A percentile compares a stretch with the other conserved stretches of the same genome.
Evolutionary conservation across 495 filamentous ascomycete species (phyloP).

Genomic region (Penicillium bovifimosum): DNA sequence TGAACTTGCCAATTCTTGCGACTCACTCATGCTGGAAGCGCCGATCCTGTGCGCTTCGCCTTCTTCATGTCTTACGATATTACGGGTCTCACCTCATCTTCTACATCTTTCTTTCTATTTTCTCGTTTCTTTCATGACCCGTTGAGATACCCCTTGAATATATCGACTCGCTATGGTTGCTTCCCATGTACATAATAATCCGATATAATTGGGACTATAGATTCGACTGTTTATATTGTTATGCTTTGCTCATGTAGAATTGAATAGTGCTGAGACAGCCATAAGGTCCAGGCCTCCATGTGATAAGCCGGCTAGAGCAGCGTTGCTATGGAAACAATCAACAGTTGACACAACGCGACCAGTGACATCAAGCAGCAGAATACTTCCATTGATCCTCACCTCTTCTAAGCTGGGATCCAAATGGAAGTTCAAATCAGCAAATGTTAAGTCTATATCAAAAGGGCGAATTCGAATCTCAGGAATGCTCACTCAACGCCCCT

Average conservation of each 20-base stretch:
- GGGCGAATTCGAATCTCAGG: neutral
- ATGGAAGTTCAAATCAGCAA: neutral
- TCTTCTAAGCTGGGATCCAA: neutral
- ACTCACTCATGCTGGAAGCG: neutral
- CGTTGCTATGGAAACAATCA: constrained; percentile 25
- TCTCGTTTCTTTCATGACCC: constrained; percentile 18
- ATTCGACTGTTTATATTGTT: constrained; percentile 17
- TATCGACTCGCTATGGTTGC: constrained; percentile 31
- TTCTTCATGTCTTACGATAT: constrained; percentile 23
- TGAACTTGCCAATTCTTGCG: no score
- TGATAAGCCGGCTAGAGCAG: neutral
- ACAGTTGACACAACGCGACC: neutral
- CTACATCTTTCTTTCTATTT: constrained; percentile 13
- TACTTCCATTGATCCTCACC: neutral
- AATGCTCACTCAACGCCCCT: constrained; percentile 24
- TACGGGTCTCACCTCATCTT: constrained; percentile 13
- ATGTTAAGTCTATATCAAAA: neutral
- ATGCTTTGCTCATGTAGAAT: neutral
- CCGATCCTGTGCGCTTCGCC: constrained; percentile 3
- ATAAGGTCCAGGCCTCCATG: neutral
- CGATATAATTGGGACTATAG: constrained; percentile 28
- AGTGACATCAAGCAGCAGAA: constrained; percentile 2
- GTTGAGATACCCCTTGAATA: constrained; percentile 38
- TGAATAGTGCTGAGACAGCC: neutral
- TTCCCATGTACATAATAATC: constrained; percentile 43